These are phyloP conservation scores for Gonium pectorale DNA, from an alignment of 139 green algal species.

Conservation along the genomic window DNA sequence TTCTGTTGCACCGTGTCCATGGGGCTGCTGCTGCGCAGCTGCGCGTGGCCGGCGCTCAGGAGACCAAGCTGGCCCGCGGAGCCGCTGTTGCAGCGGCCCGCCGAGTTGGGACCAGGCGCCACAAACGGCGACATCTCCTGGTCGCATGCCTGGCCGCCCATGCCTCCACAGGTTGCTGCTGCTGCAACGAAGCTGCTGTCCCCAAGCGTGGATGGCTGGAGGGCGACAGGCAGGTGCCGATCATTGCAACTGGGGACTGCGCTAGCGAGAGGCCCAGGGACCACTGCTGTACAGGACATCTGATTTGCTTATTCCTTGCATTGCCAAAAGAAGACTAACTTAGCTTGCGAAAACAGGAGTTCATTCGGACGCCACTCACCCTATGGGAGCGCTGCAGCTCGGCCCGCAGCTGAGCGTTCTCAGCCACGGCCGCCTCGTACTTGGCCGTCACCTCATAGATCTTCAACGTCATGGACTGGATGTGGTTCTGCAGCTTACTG, in stretches of 20 bases:
- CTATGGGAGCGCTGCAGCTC: background rate
- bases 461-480: conserved; percentile 36
- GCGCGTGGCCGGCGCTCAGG: background rate
- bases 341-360: too few species aligned
- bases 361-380: background rate
- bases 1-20: conserved; percentile 11
- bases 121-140: conserved; percentile 14
- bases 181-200: background rate
- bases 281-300: too few species aligned
- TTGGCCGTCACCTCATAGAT: conserved; percentile 36
- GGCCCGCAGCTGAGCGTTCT: conserved; percentile 11
- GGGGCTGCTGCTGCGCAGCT: background rate
- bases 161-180: background rate
- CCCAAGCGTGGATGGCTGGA: background rate
- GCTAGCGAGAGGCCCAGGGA: background rate
- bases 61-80: background rate
- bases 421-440: conserved; percentile 25
- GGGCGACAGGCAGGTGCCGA: too few species aligned
- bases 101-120: background rate
- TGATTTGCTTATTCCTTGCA: too few species aligned
- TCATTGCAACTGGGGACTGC: too few species aligned
- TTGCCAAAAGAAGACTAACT: too few species aligned
- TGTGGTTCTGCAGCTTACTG: conserved; percentile 20
- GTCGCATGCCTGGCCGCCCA: background rate
- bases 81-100: background rate